Base-by-base conservation (phyloP, 495 filamentous ascomycete species). In the Extremus antarcticus region DNA sequence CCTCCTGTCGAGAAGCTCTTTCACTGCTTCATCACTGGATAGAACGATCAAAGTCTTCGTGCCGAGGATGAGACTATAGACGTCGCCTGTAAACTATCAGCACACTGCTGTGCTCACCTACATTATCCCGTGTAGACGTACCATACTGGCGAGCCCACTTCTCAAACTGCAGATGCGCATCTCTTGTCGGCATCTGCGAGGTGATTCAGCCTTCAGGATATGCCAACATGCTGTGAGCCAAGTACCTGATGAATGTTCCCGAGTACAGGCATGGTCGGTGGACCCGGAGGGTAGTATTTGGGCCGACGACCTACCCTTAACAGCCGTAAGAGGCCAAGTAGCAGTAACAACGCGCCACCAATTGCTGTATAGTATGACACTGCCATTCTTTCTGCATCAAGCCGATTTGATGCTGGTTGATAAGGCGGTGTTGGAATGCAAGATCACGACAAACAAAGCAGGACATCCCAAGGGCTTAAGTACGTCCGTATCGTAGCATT, bases 101-200 rank as follows among this genome's bases (percentile, higher is more conserved):
- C 22, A 24, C n/a, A 9, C 7, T 39, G 10, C 22, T 9, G 16
- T 15, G 19, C 22, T 39, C 22, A 3, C 13, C 22, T 4, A 24
- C 3, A 22, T 21, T 15, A 54, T 7, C 15, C 2, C 10, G 16
- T 24, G 24, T 17, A 16, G 10, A 4, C 7, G 10, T 22, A 54
- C 75, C 75, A 55, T 73, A 77, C 22, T 66, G 38, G 35, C 64
- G 58, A 3, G 72, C 69, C 72, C 74, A 76, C 61, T 74, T 59
- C 25, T 69, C 68, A 60, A 76, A 74, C 53, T 65, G 65, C 1
- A 65, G 51, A 54, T 70, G 64, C 9, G 63, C 57, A 19, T 61
- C 54, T 17, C 54, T 64, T 19, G 43, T 56, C 16, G 70, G 69
- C 19, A 74, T 67, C 43, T 70, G 68, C 3, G 22, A 11, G 39